Evolutionary conservation across 2,329 filamentous ascomycete species (phyloP).

Genomic region (Dothistroma pini): DNA sequence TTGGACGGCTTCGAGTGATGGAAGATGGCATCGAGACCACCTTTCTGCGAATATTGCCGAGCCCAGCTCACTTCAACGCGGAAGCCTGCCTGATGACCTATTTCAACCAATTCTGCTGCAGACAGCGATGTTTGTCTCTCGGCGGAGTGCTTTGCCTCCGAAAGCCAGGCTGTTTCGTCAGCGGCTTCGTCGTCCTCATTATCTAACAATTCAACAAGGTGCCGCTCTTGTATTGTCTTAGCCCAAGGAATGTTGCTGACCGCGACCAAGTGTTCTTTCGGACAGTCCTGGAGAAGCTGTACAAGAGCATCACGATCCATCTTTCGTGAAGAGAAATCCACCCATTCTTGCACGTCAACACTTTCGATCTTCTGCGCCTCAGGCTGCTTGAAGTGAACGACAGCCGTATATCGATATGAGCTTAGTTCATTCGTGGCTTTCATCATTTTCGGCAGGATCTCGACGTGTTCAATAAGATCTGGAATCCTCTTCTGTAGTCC

Average conservation of each 20-base stretch:
- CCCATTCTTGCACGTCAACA: conserved; percentile 8
- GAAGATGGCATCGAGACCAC: conserved; percentile 15
- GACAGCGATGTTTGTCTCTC: background rate
- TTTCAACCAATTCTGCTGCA: conserved; percentile 6
- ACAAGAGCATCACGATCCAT: conserved; percentile 4
- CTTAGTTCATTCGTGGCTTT: conserved; percentile 16
- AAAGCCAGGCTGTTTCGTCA: background rate
- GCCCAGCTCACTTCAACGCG: conserved; percentile 12
- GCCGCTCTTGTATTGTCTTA: conserved; percentile 9
- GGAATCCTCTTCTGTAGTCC: conserved; percentile 2
- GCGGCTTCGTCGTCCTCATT: background rate
- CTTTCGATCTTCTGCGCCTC: background rate
- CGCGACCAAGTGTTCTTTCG: conserved; percentile 1
- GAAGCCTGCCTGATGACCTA: conserved; percentile 7
- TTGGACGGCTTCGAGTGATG: conserved; percentile 3
- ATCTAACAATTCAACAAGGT: conserved; percentile 7
- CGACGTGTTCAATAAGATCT: conserved; percentile 12
- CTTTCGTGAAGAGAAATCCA: conserved; percentile 1
- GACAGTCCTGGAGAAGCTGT: conserved; percentile 1
- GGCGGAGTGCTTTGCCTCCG: background rate
- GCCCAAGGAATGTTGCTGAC: conserved; percentile 12
- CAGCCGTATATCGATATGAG: conserved; percentile 12
- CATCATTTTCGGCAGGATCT: conserved; percentile 17
- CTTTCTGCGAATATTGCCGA: conserved; percentile 11
- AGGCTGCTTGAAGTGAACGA: conserved; percentile 8